Evolutionary conservation across 2,329 filamentous ascomycete genomes (phyloP).

Genomic region (Blastomyces silverae): DNA sequence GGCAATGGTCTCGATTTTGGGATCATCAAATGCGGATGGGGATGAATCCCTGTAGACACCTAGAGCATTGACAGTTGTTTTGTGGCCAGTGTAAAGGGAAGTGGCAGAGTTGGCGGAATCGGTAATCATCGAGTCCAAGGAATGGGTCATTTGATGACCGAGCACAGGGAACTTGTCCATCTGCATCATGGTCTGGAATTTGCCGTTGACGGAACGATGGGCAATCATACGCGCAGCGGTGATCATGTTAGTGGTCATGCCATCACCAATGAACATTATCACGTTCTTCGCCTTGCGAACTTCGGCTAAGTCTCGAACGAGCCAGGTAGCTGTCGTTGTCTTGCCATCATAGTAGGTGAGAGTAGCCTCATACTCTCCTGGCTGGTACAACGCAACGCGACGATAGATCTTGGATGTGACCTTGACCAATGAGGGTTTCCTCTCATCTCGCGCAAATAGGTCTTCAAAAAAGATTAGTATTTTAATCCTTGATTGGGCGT

Average conservation of each 20-base stretch:
- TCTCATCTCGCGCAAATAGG: slow-evolving; percentile 66
- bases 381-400: slow-evolving; percentile 66
- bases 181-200: slow-evolving; percentile 67
- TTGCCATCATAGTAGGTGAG: slow-evolving; percentile 67
- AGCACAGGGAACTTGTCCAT: slow-evolving; percentile 80
- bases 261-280: slow-evolving; percentile 72
- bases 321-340: slow-evolving; percentile 68
- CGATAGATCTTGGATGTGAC: slow-evolving; percentile 75
- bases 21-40: slow-evolving; percentile 66
- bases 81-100: slow-evolving; percentile 75
- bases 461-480: slow-evolving; percentile 39
- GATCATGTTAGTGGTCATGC: slow-evolving; percentile 49
- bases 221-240: slow-evolving; percentile 68
- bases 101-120: slow-evolving; percentile 81
- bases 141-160: slow-evolving; percentile 85
- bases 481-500: not conserved
- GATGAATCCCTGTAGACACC: slow-evolving; percentile 77
- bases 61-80: slow-evolving; percentile 74
- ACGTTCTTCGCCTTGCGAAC: slow-evolving; percentile 76
- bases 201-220: slow-evolving; percentile 77
- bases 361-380: slow-evolving; percentile 70
- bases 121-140: slow-evolving; percentile 76
- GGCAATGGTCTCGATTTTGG: slow-evolving; percentile 77
- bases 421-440: slow-evolving; percentile 65
- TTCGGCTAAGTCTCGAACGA: slow-evolving; percentile 62